Percentiles rank a stretch among this genome's conserved stretches.
Conservation (phyloP, 2,329 filamentous ascomycete genomes). For the Cordyceps farinosa region DNA sequence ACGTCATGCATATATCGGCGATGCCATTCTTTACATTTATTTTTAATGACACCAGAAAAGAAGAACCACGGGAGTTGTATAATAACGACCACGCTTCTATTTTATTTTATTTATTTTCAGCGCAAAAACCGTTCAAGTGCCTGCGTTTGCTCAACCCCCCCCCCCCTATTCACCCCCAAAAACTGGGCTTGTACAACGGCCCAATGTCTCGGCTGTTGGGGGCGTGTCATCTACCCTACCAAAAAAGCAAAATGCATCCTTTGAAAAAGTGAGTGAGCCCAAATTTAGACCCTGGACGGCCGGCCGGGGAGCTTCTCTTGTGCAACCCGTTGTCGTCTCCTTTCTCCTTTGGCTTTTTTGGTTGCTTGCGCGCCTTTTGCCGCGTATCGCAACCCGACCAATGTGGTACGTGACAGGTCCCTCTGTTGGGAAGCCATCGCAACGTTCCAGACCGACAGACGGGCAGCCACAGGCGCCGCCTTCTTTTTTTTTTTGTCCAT, state of each 20-base stretch:
- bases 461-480: conserved; percentile 1
- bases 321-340: background rate
- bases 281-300: too few species aligned
- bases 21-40: too few species aligned
- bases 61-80: too few species aligned
- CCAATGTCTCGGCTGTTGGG: conserved; percentile 15
- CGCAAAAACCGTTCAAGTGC: background rate
- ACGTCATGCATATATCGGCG: too few species aligned
- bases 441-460: conserved; percentile 12
- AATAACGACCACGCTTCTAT: background rate
- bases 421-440: background rate
- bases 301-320: background rate
- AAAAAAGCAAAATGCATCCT: background rate
- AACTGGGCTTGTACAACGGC: background rate
- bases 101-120: too few species aligned
- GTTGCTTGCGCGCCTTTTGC: background rate
- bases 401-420: conserved; percentile 9
- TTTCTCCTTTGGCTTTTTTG: background rate
- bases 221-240: background rate
- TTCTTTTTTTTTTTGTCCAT: background rate
- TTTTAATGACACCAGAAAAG: too few species aligned
- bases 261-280: too few species aligned
- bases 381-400: conserved; percentile 2
- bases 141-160: background rate
- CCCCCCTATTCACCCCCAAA: background rate